Base-by-base conservation (phyloP, 2,329 filamentous ascomycete species). In the Nemania sp. region DNA sequence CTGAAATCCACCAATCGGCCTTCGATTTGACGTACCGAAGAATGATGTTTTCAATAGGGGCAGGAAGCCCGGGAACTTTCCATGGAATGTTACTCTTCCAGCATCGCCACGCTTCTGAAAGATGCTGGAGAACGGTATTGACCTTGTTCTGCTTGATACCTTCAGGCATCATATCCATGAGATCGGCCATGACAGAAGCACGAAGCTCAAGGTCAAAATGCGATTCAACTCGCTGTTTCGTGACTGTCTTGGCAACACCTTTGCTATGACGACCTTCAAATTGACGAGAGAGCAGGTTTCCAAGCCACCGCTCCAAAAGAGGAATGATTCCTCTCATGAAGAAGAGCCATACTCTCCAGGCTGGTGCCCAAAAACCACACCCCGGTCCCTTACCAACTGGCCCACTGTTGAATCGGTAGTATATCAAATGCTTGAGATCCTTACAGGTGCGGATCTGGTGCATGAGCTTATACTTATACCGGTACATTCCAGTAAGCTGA, bases 131-230 rank as follows among this genome's bases (percentile, higher is more conserved):
- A 39, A 99, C 93, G 1, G 92, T 96, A 73, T 99, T 96, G 72
- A 99, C 91, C 76, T 99, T 99, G 78, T 94, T 99, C 71, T 99
- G 94, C 73, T 97, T 97, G 77, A 99, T 97, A 62, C 94, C 94
- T 71, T 99, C 95, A 0, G 94, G 94, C 94, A 99, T 99, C 95
- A 99, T 99, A 68, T 99, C 94, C 89, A 97, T 97, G 45, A 99
- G 79, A 74, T 99, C 94, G 39, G 93, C 91, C 93, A 99, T 99
- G 61, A 99, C 94, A 0, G 94, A 97, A 14, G 95, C 95, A 67
- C 94, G 90, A 45, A 99, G 85, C 74, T 99, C 94, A 52, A 99
- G 80, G 74, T 99, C 94, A 68, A 97, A 99, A 70, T 99, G 95
- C 20, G 94, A 97, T 70, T 99, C 94, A 5, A 99, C 94, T 75